phyloP scores from a whole-genome alignment of 495 filamentous ascomycete species.

The Opeltia flavorubescens region DNA sequence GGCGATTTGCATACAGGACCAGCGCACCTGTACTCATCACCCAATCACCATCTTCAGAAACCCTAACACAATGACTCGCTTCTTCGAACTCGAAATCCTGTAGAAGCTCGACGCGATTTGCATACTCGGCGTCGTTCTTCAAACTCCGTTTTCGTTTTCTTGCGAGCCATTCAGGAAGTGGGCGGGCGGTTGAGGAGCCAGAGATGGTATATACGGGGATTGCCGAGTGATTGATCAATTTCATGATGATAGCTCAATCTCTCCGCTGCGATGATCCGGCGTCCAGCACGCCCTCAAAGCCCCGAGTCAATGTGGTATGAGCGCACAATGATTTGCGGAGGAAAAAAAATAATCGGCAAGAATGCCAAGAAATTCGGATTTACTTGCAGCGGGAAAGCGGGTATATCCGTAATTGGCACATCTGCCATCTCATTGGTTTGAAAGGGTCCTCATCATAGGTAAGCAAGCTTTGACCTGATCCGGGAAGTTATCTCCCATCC shows the following conservation, averaged over 20 bases:
- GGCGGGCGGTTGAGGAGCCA: constrained; percentile 76
- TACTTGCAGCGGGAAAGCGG: too few relatives aligned
- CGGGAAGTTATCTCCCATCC: too few relatives aligned
- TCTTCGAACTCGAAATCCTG: constrained; percentile 99
- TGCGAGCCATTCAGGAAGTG: constrained; percentile 89
- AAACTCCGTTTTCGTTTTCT: constrained; percentile 82
- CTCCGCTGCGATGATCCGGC: too few relatives aligned
- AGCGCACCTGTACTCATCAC: constrained; percentile 84
- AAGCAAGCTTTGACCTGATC: too few relatives aligned
- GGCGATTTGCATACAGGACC: not conserved
- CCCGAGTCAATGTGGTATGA: too few relatives aligned
- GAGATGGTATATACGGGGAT: constrained; percentile 95
- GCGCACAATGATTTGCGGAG: too few relatives aligned
- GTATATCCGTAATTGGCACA: too few relatives aligned
- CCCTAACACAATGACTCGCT: constrained; percentile 80
- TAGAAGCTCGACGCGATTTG: constrained; percentile 84
- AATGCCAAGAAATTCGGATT: too few relatives aligned
- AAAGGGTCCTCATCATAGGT: too few relatives aligned
- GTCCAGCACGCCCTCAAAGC: too few relatives aligned
- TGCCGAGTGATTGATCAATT: constrained; percentile 71
- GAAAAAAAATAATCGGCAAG: too few relatives aligned
- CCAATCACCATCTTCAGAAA: constrained; percentile 95
- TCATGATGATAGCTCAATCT: constrained; percentile 45
- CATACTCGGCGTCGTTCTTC: constrained; percentile 85
- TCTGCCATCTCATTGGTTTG: too few relatives aligned